Conservation (phyloP, 148 eudicot genomes). For the Silene uniflora region DNA sequence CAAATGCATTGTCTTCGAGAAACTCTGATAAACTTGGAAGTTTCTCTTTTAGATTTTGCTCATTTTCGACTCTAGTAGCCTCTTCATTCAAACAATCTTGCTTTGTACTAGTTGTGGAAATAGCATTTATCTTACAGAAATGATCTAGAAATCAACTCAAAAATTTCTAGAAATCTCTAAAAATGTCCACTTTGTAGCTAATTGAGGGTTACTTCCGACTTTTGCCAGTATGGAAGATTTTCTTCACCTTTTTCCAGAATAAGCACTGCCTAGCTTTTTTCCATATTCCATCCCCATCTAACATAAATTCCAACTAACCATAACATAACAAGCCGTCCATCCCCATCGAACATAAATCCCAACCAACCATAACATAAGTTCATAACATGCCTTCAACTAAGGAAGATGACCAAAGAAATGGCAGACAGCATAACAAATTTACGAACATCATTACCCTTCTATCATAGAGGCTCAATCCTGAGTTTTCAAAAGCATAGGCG, state of each 20-base stretch:
- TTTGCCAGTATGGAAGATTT: not conserved
- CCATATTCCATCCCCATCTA: not conserved
- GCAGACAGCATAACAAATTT: not conserved
- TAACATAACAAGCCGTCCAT: too few relatives aligned
- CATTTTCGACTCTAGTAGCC: not conserved
- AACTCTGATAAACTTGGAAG: not conserved
- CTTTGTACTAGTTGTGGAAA: not conserved
- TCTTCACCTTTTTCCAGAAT: not conserved
- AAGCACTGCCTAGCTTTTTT: not conserved
- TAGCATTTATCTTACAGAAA: not conserved
- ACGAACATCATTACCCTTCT: not conserved
- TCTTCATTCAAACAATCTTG: not conserved
- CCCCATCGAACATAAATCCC: too few relatives aligned
- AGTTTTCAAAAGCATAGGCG: too few relatives aligned
- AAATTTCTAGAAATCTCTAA: not conserved
- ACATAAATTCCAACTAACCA: slow-evolving; percentile 1
- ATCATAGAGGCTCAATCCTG: not conserved
- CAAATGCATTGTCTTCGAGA: not conserved
- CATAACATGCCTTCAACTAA: not conserved
- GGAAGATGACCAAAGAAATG: not conserved
- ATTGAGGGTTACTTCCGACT: not conserved
- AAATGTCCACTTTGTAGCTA: not conserved
- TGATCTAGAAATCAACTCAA: not conserved
- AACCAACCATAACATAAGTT: not conserved
- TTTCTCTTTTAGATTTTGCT: not conserved